phyloP scores from a whole-genome alignment of 2,329 filamentous ascomycete genomes.

The Arachnomyces sp. region DNA sequence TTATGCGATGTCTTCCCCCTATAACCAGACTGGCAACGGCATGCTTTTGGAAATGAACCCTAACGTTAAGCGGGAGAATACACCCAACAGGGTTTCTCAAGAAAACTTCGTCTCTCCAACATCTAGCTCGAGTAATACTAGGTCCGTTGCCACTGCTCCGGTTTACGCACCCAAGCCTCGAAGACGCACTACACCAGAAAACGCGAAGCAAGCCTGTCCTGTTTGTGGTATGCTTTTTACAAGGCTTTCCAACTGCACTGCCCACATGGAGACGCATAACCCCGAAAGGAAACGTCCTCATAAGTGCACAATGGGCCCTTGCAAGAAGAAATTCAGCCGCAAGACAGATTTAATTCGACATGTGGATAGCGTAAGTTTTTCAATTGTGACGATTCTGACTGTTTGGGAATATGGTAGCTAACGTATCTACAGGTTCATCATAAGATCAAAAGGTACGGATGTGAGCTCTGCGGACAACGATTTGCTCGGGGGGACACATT shows the following conservation, averaged over 20 bases:
- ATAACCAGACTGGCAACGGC: not conserved
- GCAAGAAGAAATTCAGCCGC: slow-evolving; percentile 69
- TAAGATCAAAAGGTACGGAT: slow-evolving; percentile 63
- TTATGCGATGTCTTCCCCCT: not conserved
- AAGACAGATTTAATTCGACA: slow-evolving; percentile 67
- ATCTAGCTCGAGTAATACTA: no score
- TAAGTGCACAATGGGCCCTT: slow-evolving; percentile 57
- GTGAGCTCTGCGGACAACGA: slow-evolving; percentile 60
- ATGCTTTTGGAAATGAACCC: slow-evolving; percentile 6
- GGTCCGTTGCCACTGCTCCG: not conserved
- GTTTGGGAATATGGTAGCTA: slow-evolving; percentile 37
- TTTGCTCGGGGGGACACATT: slow-evolving; percentile 80
- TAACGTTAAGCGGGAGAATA: slow-evolving; percentile 6
- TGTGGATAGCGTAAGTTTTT: slow-evolving; percentile 42
- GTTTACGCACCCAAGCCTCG: slow-evolving; percentile 3
- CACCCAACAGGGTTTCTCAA: slow-evolving; percentile 4
- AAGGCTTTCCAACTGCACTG: slow-evolving; percentile 77
- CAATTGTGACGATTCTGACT: slow-evolving; percentile 20
- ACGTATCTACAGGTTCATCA: slow-evolving; percentile 54
- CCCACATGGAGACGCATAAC: slow-evolving; percentile 79
- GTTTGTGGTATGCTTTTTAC: slow-evolving; percentile 74
- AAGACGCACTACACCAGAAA: slow-evolving; percentile 23
- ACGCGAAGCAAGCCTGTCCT: slow-evolving; percentile 66
- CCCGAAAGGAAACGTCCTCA: slow-evolving; percentile 64
- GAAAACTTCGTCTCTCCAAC: no score